These are phyloP conservation scores for Hondaea fermentalgiana DNA, from an alignment of 108 stramenopile species.

Conservation along the genomic window DNA sequence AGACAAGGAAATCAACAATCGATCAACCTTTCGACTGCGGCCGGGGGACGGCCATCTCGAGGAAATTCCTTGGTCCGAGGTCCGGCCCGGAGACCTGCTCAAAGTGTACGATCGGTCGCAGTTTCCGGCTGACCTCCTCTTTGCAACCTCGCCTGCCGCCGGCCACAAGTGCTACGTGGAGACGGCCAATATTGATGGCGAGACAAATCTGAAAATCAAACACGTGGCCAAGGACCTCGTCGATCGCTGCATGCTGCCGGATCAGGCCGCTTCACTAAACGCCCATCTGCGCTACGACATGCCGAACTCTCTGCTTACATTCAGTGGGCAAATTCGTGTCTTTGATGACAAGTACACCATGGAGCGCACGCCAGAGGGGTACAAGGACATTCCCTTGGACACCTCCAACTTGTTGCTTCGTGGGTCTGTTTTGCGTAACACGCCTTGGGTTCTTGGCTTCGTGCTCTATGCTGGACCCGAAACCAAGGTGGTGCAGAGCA, in stretches of 20 bases:
- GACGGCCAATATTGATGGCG: conserved; percentile 47
- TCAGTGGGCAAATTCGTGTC: background rate
- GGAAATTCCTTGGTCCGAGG: conserved; percentile 39
- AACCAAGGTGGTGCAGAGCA: conserved; percentile 84
- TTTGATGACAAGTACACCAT: background rate
- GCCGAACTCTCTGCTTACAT: background rate
- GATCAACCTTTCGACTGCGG: background rate
- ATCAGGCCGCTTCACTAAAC: background rate
- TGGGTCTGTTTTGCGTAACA: conserved; percentile 85
- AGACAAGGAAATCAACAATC: conserved; percentile 68
- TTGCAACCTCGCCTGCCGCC: conserved; percentile 68
- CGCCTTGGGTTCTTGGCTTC: conserved; percentile 84
- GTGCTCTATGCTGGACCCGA: conserved; percentile 89
- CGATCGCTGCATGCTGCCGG: background rate
- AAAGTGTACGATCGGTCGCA: conserved; percentile 76
- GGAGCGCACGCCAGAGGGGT: background rate
- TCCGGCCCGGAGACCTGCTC: conserved; percentile 77
- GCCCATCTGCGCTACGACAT: background rate
- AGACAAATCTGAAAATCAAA: conserved; percentile 44
- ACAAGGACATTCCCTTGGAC: background rate
- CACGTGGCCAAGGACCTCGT: background rate
- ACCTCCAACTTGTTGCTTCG: conserved; percentile 68
- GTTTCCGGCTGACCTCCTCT: conserved; percentile 83
- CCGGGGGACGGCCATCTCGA: background rate
- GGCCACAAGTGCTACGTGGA: conserved; percentile 54